These are phyloP conservation scores for Aureobasidium sp. DNA, from an alignment of 2,329 filamentous ascomycete species.

Conservation along the genomic window DNA sequence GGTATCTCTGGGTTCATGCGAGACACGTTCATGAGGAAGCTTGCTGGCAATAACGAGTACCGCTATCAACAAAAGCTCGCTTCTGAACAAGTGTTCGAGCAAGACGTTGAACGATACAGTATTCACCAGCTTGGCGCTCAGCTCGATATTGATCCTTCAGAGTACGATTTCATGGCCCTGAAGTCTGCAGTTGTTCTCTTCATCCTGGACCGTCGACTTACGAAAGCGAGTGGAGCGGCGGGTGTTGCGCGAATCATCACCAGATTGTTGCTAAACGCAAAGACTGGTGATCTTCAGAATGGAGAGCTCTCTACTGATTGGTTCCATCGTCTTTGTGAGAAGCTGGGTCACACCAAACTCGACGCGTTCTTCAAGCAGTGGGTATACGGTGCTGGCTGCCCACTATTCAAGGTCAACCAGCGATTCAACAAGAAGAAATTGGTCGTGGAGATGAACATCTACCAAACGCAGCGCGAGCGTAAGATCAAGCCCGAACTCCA, in stretches of 20 bases:
- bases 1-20: conserved; percentile 94
- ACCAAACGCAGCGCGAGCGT: conserved; percentile 62
- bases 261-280: conserved; percentile 77
- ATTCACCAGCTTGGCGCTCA: conserved; percentile 72
- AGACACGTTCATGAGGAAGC: conserved; percentile 79
- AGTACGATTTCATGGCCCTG: conserved; percentile 80
- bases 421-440: conserved; percentile 97
- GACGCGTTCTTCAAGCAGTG: conserved; percentile 93
- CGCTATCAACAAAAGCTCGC: conserved; percentile 80
- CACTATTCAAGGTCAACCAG: conserved; percentile 77
- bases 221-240: conserved; percentile 78
- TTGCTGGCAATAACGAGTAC: conserved; percentile 94
- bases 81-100: conserved; percentile 72
- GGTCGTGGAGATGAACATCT: conserved; percentile 84
- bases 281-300: conserved; percentile 68
- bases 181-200: conserved; percentile 89
- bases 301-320: conserved; percentile 64
- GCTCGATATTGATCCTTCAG: conserved; percentile 74
- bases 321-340: conserved; percentile 80
- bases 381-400: conserved; percentile 83
- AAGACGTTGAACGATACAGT: conserved; percentile 76
- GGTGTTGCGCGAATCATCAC: conserved; percentile 81
- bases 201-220: conserved; percentile 83
- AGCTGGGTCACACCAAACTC: conserved; percentile 76
- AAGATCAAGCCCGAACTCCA: conserved; percentile 53